Evolutionary conservation across 345 rosid genomes (phyloP), one percentile per base, ranked within the genome.

Genomic region (Cardamine resedifolia): DNA sequence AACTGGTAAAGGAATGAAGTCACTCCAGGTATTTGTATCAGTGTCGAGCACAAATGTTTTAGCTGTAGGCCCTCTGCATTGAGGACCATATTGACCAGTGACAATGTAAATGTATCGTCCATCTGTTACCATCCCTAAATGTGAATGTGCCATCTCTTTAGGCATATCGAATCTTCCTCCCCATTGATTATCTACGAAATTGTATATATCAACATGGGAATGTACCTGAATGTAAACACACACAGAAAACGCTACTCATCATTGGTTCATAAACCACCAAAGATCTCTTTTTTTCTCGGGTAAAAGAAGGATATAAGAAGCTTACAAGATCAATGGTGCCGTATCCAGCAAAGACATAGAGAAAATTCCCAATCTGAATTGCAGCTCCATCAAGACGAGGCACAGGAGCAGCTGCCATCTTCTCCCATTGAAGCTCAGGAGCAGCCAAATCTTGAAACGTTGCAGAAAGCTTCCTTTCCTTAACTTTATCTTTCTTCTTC

Each of bases 71-170:
- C 96, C 96, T 78, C 97, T 84, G 67, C 97, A 91, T 65, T 95
- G 96, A 43, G 99, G 99, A 77, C 97, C 97, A 78, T 85, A 88
- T 62, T 95, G 98, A 59, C 98, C 98, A 0, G 87, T 83, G 27
- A 94, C 90, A 26, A 89, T 70, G 64, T 91, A 94, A 24, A 94
- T 88, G 75, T 83, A 91, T 68, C 96, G 74, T 72, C 97, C 97
- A 81, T 95, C 97, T 0, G 96, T 88, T 18, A 82, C 97, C 99
- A 95, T 91, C 75, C 97, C 99, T 80, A 95, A 90, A 73, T 95
- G 97, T 12, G 99, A 95, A 82, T 95, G 99, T 11, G 97, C 97
- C 99, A 95, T 95, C 78, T 91, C 96, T 78, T 88, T 91, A 2
- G 99, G 99, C 97, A 95, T 95, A 78, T 88, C 90, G 76, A 91